Conservation (phyloP, 176 grass and related monocot genomes). For the Avena eriantha region DNA sequence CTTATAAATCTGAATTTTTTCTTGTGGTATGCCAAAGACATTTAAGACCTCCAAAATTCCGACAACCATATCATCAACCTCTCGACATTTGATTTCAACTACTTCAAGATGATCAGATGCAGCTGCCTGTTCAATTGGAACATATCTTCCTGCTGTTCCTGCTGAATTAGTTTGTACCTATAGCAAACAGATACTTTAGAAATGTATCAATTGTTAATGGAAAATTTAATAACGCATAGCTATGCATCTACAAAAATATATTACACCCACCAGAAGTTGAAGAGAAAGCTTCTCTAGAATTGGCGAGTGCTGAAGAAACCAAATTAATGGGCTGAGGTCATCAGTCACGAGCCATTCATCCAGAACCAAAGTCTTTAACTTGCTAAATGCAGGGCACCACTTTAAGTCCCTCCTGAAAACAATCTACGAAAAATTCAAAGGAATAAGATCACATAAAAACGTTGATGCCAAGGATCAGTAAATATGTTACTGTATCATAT, state of each 20-base stretch:
- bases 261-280: neutral
- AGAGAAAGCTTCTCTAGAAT: slow-evolving; percentile 26
- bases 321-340: slow-evolving; percentile 15
- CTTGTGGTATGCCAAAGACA: neutral
- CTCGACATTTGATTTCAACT: slow-evolving; percentile 13
- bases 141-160: neutral
- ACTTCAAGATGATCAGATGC: neutral
- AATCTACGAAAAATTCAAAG: slow-evolving; percentile 9
- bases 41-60: slow-evolving; percentile 10
- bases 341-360: neutral
- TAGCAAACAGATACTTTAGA: neutral
- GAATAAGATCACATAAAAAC: neutral
- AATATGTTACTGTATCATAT: neutral
- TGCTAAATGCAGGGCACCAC: slow-evolving; percentile 21
- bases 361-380: slow-evolving; percentile 9
- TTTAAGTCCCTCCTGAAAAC: slow-evolving; percentile 34
- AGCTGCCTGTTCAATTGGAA: neutral
- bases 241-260: neutral
- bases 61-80: neutral
- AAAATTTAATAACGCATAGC: neutral
- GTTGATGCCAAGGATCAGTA: no score
- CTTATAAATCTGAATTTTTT: slow-evolving; percentile 20
- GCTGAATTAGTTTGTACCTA: neutral
- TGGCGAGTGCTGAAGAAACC: slow-evolving; percentile 3
- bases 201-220: neutral